phyloP scores from a whole-genome alignment of 2,329 filamentous ascomycete genomes.

The Cytospora piceicola region DNA sequence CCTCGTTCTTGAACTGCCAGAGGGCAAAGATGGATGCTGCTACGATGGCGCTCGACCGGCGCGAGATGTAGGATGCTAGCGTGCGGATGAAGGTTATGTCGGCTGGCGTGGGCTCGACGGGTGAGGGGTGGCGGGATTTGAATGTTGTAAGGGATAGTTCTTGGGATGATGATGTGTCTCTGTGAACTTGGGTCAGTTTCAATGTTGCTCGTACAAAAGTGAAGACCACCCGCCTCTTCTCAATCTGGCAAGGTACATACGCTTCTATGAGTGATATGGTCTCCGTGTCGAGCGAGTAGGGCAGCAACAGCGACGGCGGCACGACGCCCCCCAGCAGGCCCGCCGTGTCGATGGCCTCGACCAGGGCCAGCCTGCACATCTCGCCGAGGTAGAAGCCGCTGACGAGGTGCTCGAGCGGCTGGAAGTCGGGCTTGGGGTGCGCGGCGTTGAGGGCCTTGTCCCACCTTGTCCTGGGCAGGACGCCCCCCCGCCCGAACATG shows the following conservation, averaged over 20 bases:
- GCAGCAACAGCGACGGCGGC: constrained; percentile 54
- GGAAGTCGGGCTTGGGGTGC: constrained; percentile 62
- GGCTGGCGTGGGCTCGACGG: constrained; percentile 43
- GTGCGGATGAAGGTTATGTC: constrained; percentile 58
- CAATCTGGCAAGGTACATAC: constrained; percentile 48
- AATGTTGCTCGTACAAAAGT: background rate
- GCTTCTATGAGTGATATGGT: constrained; percentile 61
- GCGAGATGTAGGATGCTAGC: constrained; percentile 59
- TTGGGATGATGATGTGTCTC: constrained; percentile 50
- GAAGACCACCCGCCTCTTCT: no score
- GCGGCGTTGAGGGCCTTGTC: constrained; percentile 56
- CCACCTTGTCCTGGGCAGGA: constrained; percentile 65
- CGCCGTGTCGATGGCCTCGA: constrained; percentile 61
- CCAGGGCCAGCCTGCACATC: constrained; percentile 59
- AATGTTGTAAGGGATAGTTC: constrained; percentile 54
- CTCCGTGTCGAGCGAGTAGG: constrained; percentile 65
- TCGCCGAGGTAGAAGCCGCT: constrained; percentile 71
- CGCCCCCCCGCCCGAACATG: constrained; percentile 62
- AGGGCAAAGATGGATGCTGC: constrained; percentile 63
- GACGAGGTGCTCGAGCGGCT: constrained; percentile 65
- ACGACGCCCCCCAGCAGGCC: constrained; percentile 61
- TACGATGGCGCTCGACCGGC: constrained; percentile 62
- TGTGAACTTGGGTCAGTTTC: constrained; percentile 34
- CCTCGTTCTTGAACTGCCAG: constrained; percentile 57
- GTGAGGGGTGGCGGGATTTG: constrained; percentile 52